Evolutionary conservation across 2,329 filamentous ascomycete genomes (phyloP).

Genomic region (Aspergillus jensenii): DNA sequence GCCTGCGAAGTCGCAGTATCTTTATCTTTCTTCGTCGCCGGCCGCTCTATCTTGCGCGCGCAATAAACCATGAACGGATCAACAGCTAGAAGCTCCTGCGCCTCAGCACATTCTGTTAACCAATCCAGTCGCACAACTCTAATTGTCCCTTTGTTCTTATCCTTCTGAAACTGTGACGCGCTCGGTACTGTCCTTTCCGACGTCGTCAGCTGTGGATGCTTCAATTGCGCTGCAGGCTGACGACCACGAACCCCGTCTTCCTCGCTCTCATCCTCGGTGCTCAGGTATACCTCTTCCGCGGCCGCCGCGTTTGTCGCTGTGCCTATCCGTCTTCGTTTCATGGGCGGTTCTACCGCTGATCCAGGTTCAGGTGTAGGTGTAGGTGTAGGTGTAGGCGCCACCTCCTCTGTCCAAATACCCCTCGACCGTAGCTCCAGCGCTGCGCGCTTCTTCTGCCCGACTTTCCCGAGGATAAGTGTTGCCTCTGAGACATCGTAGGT

Average conservation of each 20-base stretch:
- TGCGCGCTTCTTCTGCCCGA: conserved; percentile 68
- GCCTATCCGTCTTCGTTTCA: conserved; percentile 29
- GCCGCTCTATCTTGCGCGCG: conserved; percentile 45
- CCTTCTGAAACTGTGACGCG: not conserved
- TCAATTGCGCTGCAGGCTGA: conserved; percentile 10
- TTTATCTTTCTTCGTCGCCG: conserved; percentile 17
- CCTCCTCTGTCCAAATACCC: conserved; percentile 54
- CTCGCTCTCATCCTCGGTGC: conserved; percentile 32
- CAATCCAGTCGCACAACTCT: conserved; percentile 56
- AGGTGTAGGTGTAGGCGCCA: not conserved
- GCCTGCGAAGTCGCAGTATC: conserved; percentile 16
- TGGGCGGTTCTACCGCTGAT: conserved; percentile 19
- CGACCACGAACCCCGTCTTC: conserved; percentile 20
- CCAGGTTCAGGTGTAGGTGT: not conserved
- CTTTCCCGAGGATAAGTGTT: conserved; percentile 70
- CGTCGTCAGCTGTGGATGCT: not conserved
- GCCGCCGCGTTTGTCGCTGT: not conserved
- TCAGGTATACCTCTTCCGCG: conserved; percentile 28
- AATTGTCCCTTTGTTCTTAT: conserved; percentile 33
- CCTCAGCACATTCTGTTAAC: conserved; percentile 50
- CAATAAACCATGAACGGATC: conserved; percentile 53
- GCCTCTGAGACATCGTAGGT: conserved; percentile 74
- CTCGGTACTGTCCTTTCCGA: not conserved
- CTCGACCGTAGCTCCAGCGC: conserved; percentile 73
- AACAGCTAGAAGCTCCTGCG: conserved; percentile 46